Evolutionary conservation across 495 filamentous ascomycete species (phyloP), one percentile per base, ranked within the genome.

Genomic region (Penicillium tannophilum): DNA sequence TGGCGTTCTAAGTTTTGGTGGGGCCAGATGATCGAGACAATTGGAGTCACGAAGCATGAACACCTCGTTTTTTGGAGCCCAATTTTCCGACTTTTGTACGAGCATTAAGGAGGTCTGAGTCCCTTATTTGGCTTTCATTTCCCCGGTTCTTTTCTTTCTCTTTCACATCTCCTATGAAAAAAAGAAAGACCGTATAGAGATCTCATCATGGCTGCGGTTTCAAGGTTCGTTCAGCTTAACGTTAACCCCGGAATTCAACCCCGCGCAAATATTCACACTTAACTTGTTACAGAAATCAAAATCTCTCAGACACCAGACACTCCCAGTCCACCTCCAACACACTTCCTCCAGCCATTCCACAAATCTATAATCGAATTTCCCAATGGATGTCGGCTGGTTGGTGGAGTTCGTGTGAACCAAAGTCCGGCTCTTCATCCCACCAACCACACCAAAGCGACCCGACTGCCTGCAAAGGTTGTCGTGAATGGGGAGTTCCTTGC

Each of bases 391-490:
- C 59, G 61, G 49, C 67, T 24, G 41, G 56, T 10, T 56, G 54
- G 66, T 60, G 66, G 61, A 54, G 63, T 35, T 26, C 17, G 10
- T 30, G 39, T 42, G 35, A 42, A 11, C 3, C 36, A 41, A 36
- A 19, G 17, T 12, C 35, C 35, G 52, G 33, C 41, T 28, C 49
- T 23, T 44, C 59, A 4, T 63, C 53, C 31, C 45, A 59, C n/a
- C 30, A 26, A 36, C 20, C 20, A 23, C 47, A 57, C 20, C 49
- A 46, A 16, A 43, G 49, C 16, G 33, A 43, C 16, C 51, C 54
- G 23, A 36, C 31, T 44, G 59, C 61, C 44, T 75, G 74, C 63
- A 72, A 70, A 45, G 66, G 67, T 0, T 77, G 75, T 59, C 69
- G 70, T 11, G 61, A 69, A 14, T 63, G 64, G 61, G 61, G 61